Evolutionary conservation across 2,329 filamentous ascomycete genomes (phyloP), one percentile per base, ranked within the genome.

Genomic region (Lojkania enalia): DNA sequence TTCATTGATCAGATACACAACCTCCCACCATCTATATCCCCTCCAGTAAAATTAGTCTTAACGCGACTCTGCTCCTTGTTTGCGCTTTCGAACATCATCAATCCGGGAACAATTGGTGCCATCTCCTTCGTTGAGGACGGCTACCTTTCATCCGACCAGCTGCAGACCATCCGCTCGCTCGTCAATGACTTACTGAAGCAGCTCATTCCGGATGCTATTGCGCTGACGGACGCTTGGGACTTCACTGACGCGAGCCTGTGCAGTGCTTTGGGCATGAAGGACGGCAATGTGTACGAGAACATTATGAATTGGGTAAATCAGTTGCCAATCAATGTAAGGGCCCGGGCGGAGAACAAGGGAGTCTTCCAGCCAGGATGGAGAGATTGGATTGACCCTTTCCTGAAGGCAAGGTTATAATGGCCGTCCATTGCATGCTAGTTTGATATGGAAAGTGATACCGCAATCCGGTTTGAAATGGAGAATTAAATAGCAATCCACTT

Each of bases 281-380:
- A 78, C 57, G 76, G 76, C 1, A 71, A 71, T 32, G 74, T 77
- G 4, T 79, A 79, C 45, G 76, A 78, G 52, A 74, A 77, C 39
- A 58, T 78, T 9, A 61, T 66, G 57, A 32, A 43, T 6, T 65
- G 60, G 60, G 55, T 60, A 7, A 41, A 55, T 19, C 56, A 64
- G 45, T 42, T 64, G 16, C 56, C 60, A 4, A 63, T 64, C 20
- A 64, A 62, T 27, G 33, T 55, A 38, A 41, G 48, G 38, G 48
- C 39, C 6, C 41, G 40, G 35, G 32, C 44, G 13, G 29, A 50
- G 43, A 42, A 46, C 16, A 42, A 46, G 2, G 48, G 51, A 15
- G 37, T 45, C 6, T 55, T 48, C 38, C 37, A 43, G 38, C 42
- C 44, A n/a, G 49, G 46, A 7, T 59, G 58, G 50, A 46, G 46